These are phyloP conservation scores for Calocybe indica DNA, from an alignment of 768 basidiomycete species.

Conservation along the genomic window DNA sequence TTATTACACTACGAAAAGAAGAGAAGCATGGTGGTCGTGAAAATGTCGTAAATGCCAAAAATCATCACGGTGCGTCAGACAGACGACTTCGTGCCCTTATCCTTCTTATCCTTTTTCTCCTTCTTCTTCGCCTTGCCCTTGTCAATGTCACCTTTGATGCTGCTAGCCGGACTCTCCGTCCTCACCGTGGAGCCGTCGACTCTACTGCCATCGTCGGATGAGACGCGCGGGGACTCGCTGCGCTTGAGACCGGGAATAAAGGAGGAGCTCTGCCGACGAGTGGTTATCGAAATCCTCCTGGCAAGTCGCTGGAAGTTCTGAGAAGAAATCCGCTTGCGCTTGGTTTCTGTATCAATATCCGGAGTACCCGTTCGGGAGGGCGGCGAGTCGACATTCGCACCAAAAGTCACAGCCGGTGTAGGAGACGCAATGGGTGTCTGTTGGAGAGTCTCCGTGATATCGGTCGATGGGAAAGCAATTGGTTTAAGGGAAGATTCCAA, in stretches of 20 bases:
- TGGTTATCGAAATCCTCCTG: conserved; percentile 61
- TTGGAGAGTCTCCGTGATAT: conserved; percentile 18
- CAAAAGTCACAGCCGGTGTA: conserved; percentile 61
- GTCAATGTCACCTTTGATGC: conserved; percentile 43
- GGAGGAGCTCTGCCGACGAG: conserved; percentile 50
- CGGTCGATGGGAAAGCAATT: conserved; percentile 29
- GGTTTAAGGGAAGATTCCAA: conserved; percentile 9
- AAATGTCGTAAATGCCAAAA: conserved; percentile 20
- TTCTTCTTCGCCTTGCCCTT: conserved; percentile 52
- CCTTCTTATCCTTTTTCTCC: conserved; percentile 60
- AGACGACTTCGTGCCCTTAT: conserved; percentile 44
- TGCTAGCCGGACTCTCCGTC: conserved; percentile 52
- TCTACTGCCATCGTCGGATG: conserved; percentile 36
- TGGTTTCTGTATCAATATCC: conserved; percentile 67
- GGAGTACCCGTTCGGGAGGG: conserved; percentile 70
- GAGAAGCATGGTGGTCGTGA: conserved; percentile 3
- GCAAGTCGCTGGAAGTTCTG: conserved; percentile 85
- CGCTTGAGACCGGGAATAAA: conserved; percentile 53
- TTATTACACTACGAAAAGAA: conserved; percentile 10
- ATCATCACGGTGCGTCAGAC: conserved; percentile 13
- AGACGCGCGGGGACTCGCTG: conserved; percentile 37
- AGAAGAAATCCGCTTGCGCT: conserved; percentile 75
- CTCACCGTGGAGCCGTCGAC: conserved; percentile 36
- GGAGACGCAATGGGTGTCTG: conserved; percentile 11
- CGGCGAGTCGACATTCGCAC: conserved; percentile 47